phyloP scores from a whole-genome alignment of 2,329 filamentous ascomycete genomes.

The Colletotrichum brevisporum region DNA sequence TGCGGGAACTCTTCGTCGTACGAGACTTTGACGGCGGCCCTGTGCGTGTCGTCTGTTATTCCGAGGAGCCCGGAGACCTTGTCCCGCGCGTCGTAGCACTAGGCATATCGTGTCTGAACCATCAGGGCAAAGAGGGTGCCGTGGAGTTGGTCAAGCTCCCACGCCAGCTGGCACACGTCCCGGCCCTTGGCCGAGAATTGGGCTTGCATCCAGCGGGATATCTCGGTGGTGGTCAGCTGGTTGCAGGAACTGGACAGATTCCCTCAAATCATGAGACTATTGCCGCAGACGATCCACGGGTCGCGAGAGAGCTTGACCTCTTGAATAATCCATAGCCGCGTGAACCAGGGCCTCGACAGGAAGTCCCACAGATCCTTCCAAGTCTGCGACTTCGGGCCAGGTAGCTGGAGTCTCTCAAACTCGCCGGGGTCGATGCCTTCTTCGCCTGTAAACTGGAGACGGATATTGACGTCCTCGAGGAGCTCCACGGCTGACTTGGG shows the following conservation, averaged over 20 bases:
- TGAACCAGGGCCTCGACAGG: constrained; percentile 29
- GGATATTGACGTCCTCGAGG: constrained; percentile 8
- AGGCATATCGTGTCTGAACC: background rate
- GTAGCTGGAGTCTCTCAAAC: background rate
- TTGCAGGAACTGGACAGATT: background rate
- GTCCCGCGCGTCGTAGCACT: constrained; percentile 19
- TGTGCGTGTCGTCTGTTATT: background rate
- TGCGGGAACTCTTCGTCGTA: constrained; percentile 13
- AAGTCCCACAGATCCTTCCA: constrained; percentile 13
- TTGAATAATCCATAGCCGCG: constrained; percentile 24
- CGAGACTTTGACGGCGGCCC: background rate
- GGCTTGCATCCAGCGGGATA: constrained; percentile 12
- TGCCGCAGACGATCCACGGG: constrained; percentile 26
- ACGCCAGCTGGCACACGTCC: constrained; percentile 13
- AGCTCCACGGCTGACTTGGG: constrained; percentile 43
- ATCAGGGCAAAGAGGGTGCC: background rate
- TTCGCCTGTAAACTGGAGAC: constrained; percentile 14
- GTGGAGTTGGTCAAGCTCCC: constrained; percentile 17
- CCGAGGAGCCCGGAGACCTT: constrained; percentile 34
- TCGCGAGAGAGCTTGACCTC: constrained; percentile 28
- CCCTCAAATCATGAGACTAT: background rate
- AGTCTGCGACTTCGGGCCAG: background rate
- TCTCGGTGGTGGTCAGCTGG: constrained; percentile 12
- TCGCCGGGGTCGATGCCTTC: background rate
- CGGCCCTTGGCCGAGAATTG: background rate